A percentile compares a stretch with the other conserved stretches of the same genome.
phyloP scores from a whole-genome alignment of 2,329 filamentous ascomycete species.

The Pestalotiopsis sp. region DNA sequence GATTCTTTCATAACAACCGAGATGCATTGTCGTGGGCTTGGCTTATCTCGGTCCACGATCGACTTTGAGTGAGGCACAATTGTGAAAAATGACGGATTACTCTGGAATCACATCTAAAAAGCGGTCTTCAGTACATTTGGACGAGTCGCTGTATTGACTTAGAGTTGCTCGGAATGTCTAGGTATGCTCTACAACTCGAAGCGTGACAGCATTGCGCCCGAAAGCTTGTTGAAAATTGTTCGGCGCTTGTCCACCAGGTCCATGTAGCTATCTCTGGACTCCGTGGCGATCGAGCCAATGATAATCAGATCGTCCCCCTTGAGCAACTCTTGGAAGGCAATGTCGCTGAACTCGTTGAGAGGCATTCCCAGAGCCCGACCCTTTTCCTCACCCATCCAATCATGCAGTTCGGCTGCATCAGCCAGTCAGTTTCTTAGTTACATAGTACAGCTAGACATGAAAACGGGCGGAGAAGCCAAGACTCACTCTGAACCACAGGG shows the following conservation, averaged over 20 bases:
- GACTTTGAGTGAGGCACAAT: no score
- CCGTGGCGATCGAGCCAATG: slow-evolving; percentile 21
- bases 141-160: no score
- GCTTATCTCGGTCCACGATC: no score
- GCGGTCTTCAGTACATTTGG: no score
- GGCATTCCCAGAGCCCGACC: slow-evolving; percentile 36
- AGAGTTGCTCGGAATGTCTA: no score
- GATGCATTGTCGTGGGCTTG: no score
- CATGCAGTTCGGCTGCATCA: slow-evolving; percentile 23
- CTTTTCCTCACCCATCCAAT: slow-evolving; percentile 21
- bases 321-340: slow-evolving; percentile 45
- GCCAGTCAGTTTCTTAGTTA: slow-evolving; percentile 31
- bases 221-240: slow-evolving; percentile 15
- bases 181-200: slow-evolving; percentile 8
- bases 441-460: slow-evolving; percentile 25
- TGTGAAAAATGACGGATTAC: no score
- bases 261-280: slow-evolving; percentile 14
- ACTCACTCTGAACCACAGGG: slow-evolving; percentile 36
- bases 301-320: slow-evolving; percentile 41
- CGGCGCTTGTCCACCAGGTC: slow-evolving; percentile 14
- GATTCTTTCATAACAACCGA: no score
- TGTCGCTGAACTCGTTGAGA: slow-evolving; percentile 43
- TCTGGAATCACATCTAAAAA: no score
- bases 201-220: slow-evolving; percentile 8
- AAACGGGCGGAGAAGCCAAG: slow-evolving; percentile 31